These are phyloP conservation scores for Sclerotinia borealis DNA, from an alignment of 2,329 filamentous ascomycete genomes.

Conservation along the genomic window DNA sequence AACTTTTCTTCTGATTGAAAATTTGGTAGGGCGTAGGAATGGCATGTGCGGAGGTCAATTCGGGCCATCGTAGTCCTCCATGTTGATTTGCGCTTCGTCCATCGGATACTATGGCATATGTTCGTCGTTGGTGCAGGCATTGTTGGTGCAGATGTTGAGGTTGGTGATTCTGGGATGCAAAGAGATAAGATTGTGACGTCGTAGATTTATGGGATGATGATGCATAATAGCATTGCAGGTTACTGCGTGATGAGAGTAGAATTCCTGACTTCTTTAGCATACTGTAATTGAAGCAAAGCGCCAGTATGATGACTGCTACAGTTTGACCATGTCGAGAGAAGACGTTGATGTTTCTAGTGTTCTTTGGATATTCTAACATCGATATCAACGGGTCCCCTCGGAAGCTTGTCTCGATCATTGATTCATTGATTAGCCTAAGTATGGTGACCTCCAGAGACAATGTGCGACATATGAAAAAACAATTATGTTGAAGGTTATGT, in stretches of 20 bases:
- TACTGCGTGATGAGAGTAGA: constrained; percentile 35
- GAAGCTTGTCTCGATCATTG: constrained; percentile 1
- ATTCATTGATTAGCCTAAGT: too few relatives aligned
- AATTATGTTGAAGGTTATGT: too few relatives aligned
- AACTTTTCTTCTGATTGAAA: constrained; percentile 53
- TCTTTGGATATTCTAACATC: not conserved
- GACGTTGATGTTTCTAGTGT: not conserved
- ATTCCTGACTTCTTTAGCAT: constrained; percentile 43
- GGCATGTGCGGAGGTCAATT: constrained; percentile 25
- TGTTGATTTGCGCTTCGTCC: constrained; percentile 35
- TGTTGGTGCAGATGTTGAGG: constrained; percentile 10
- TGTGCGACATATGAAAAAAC: not conserved
- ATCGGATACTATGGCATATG: constrained; percentile 35
- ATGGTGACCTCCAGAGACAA: not conserved
- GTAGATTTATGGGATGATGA: constrained; percentile 30
- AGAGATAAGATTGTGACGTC: constrained; percentile 26
- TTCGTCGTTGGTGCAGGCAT: constrained; percentile 25
- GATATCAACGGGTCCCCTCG: not conserved
- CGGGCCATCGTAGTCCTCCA: constrained; percentile 29
- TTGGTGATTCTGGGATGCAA: not conserved
- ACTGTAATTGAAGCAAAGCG: constrained; percentile 1
- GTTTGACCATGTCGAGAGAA: not conserved
- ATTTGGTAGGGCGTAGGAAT: constrained; percentile 79
- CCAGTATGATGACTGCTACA: not conserved
- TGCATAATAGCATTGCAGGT: constrained; percentile 30